Percentiles rank a stretch among this genome's conserved stretches.
These are phyloP conservation scores for Phytophthora melonis DNA, from an alignment of 352 stramenopile genomes.

Conservation along the genomic window DNA sequence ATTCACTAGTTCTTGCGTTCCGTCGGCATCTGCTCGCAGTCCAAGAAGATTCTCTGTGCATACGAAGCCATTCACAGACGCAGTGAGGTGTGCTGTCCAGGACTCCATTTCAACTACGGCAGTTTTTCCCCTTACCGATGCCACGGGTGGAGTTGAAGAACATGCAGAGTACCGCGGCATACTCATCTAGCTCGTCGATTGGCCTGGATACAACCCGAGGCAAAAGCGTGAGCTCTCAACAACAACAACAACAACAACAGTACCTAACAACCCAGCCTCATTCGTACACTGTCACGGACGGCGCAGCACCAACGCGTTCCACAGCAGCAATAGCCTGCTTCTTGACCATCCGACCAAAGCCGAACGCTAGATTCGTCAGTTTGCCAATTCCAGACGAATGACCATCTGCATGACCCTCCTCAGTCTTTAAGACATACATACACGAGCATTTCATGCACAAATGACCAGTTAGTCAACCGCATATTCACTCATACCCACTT, in stretches of 20 bases:
- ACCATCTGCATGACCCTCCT: conserved; percentile 25
- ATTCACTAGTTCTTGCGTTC: conserved; percentile 65
- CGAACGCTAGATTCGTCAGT: conserved; percentile 81
- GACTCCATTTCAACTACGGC: no score
- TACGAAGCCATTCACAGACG: background rate
- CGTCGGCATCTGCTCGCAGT: conserved; percentile 59
- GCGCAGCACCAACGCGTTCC: conserved; percentile 74
- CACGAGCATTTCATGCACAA: background rate
- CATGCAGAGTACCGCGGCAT: conserved; percentile 72
- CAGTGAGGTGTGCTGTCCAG: background rate
- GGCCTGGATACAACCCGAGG: conserved; percentile 33
- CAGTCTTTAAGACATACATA: conserved; percentile 20
- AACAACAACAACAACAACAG: conserved; percentile 4
- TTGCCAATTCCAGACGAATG: conserved; percentile 61
- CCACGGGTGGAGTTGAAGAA: conserved; percentile 79
- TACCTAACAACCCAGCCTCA: background rate
- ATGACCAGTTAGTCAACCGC: background rate
- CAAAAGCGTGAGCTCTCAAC: conserved; percentile 1
- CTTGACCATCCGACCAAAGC: conserved; percentile 87
- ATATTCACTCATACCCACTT: background rate
- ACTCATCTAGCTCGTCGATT: conserved; percentile 74
- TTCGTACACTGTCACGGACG: conserved; percentile 60
- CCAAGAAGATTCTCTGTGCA: conserved; percentile 65
- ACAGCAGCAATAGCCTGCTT: conserved; percentile 87
- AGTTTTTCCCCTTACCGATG: conserved; percentile 51